Evolutionary conservation across 1,284 basidiomycete species (phyloP), one percentile per base, ranked within the genome.

Genomic region (Rhodotorula sp.): DNA sequence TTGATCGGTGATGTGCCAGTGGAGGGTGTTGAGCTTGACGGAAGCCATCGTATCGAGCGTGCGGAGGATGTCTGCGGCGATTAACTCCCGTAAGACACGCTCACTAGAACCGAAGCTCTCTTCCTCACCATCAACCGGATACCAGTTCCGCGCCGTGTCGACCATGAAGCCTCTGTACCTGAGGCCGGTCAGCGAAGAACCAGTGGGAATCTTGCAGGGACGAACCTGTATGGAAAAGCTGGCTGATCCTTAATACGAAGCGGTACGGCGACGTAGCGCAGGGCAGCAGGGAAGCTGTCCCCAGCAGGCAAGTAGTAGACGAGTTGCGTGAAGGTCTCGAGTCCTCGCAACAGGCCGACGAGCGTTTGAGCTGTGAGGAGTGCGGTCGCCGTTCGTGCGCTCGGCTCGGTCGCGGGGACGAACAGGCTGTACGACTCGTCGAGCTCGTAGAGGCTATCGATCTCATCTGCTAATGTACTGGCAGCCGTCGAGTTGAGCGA

Each of bases 21-120:
- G 70, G 65, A 75, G 66, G 64, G 67, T 54, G 68, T 82, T 78
- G 62, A 91, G 87, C 83, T 96, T 96, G 74, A 90, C 89, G 85
- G 86, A 87, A 70, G 88, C 88, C 91, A 94, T 93, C 2, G 89
- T 87, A 74, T 93, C 89, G 27, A 96, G 79, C 11, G 88, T 89
- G 44, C 88, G 85, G 67, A 88, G 84, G 77, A 94, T 85, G 74
- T 89, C 87, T 0, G 78, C 59, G 24, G 8, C 4, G 34, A n/a
- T n/a, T n/a, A 17, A 30, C 3, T 10, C n/a, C 15, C 8, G 34
- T 49, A 8, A 56, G 54, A n/a, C 8, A n/a, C 2, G 27, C n/a
- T 5, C 9, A 55, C n/a, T 19, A 22, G 36, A 10, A 22, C 1
- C 15, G 2, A 11, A 4, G 1, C 13, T 6, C 2, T 2, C 6